These are phyloP conservation scores for Byssothecium circinans DNA, from an alignment of 2,329 filamentous ascomycete species.

Conservation along the genomic window DNA sequence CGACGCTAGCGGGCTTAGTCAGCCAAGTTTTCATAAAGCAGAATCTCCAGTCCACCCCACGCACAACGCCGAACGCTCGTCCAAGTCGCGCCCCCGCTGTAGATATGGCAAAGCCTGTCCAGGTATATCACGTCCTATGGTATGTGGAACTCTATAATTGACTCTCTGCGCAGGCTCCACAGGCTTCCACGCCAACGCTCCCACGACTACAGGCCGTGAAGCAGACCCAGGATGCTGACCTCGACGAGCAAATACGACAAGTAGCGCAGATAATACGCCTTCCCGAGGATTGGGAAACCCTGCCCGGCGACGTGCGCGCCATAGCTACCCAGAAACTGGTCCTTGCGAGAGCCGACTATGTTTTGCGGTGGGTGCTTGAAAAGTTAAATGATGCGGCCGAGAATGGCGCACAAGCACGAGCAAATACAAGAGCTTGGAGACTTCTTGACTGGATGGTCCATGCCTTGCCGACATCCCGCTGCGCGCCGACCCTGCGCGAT, in stretches of 20 bases:
- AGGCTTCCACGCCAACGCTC: slow-evolving; percentile 28
- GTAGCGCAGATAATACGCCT: slow-evolving; percentile 45
- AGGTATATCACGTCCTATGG: slow-evolving; percentile 14
- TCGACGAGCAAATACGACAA: slow-evolving; percentile 46
- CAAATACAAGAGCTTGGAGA: slow-evolving; percentile 55
- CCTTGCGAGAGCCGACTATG: slow-evolving; percentile 61
- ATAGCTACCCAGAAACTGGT: slow-evolving; percentile 18
- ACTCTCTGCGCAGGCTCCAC: not conserved
- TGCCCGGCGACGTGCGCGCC: slow-evolving; percentile 12
- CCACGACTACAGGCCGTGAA: slow-evolving; percentile 45
- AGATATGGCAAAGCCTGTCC: slow-evolving; percentile 27
- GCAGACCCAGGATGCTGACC: slow-evolving; percentile 33
- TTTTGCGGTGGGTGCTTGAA: slow-evolving; percentile 66
- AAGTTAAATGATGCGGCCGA: slow-evolving; percentile 53
- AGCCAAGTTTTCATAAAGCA: slow-evolving; percentile 24
- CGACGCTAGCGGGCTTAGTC: slow-evolving; percentile 12
- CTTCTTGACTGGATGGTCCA: slow-evolving; percentile 64
- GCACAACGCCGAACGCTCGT: no score
- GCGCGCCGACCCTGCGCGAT: slow-evolving; percentile 72
- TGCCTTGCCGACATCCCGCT: slow-evolving; percentile 67
- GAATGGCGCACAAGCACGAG: slow-evolving; percentile 43
- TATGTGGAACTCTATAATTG: not conserved
- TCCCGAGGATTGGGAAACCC: slow-evolving; percentile 30
- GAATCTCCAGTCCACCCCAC: no score
- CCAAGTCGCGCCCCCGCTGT: slow-evolving; percentile 8